Evolutionary conservation across 306 rosid genomes (phyloP).

Genomic region (Trifolium subterraneum): DNA sequence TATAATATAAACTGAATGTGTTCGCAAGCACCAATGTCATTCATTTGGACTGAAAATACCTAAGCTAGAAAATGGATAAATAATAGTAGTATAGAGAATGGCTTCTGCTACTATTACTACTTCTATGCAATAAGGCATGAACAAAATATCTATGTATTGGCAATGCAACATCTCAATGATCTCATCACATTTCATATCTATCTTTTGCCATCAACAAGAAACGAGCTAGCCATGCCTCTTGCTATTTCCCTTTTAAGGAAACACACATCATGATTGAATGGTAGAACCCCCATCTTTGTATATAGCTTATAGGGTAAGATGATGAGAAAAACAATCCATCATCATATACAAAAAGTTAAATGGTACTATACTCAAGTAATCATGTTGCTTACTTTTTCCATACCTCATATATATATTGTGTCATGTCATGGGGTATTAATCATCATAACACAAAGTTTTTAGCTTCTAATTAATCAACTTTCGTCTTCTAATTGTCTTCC

Average conservation of each 20-base stretch:
- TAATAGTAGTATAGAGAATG: slow-evolving; percentile 41
- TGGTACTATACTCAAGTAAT: slow-evolving; percentile 41
- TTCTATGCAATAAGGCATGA: slow-evolving; percentile 36
- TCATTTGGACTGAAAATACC: slow-evolving; percentile 25
- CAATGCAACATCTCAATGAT: slow-evolving; percentile 19
- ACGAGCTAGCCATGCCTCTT: slow-evolving; percentile 38
- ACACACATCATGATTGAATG: slow-evolving; percentile 47
- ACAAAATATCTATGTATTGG: background rate
- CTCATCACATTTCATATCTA: slow-evolving; percentile 41
- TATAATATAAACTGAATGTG: no score
- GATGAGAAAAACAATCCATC: slow-evolving; percentile 46
- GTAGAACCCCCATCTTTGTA: slow-evolving; percentile 46
- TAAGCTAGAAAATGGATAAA: slow-evolving; percentile 30
- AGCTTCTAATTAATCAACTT: slow-evolving; percentile 35
- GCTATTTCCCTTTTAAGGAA: slow-evolving; percentile 49
- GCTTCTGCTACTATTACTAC: slow-evolving; percentile 35
- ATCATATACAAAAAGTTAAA: slow-evolving; percentile 40
- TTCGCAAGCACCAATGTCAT: background rate
- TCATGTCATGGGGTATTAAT: slow-evolving; percentile 51
- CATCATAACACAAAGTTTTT: slow-evolving; percentile 41
- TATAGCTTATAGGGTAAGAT: slow-evolving; percentile 48
- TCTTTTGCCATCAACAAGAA: slow-evolving; percentile 35
- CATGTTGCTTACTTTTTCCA: slow-evolving; percentile 40
- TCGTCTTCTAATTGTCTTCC: slow-evolving; percentile 41
- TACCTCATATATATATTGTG: slow-evolving; percentile 53